Conservation (phyloP, 352 stramenopile genomes). For the Phytophthora tubulina region DNA sequence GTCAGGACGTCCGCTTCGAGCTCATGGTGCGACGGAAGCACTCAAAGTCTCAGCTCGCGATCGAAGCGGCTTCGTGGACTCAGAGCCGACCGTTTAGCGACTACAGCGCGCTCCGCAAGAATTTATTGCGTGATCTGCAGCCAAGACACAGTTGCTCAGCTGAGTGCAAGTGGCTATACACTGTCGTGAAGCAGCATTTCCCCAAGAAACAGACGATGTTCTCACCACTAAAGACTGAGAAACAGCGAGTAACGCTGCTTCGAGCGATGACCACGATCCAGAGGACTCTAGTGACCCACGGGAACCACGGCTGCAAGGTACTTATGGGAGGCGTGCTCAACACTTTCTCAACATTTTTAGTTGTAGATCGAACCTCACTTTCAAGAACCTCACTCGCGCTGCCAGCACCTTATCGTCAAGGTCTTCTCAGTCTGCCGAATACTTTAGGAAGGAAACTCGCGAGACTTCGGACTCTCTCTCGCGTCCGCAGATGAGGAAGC, state of each 20-base stretch:
- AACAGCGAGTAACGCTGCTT: constrained; percentile 35
- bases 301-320: constrained; percentile 51
- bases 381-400: constrained; percentile 25
- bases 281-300: constrained; percentile 44
- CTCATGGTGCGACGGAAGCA: constrained; percentile 27
- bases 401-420: constrained; percentile 14
- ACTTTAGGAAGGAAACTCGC: constrained; percentile 30
- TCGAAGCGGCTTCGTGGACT: constrained; percentile 36
- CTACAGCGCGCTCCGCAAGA: constrained; percentile 46
- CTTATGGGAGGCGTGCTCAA: constrained; percentile 44
- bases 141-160: constrained; percentile 48
- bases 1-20: constrained; percentile 29
- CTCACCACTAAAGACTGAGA: constrained; percentile 28
- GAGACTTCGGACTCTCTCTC: constrained; percentile 27
- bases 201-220: constrained; percentile 45
- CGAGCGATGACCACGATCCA: constrained; percentile 48
- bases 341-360: constrained; percentile 42
- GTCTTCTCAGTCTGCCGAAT: constrained; percentile 15
- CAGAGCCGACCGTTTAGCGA: constrained; percentile 41
- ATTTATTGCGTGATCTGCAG: constrained; percentile 45
- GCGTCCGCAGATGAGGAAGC: constrained; percentile 13
- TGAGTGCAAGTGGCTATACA: constrained; percentile 57
- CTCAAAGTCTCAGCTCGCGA: constrained; percentile 14
- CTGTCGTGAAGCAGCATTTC: constrained; percentile 55
- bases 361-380: constrained; percentile 22